A percentile compares a stretch with the other conserved stretches of the same genome.
Evolutionary conservation across 2,329 filamentous ascomycete species (phyloP).

Genomic region (Fusarium sp.): DNA sequence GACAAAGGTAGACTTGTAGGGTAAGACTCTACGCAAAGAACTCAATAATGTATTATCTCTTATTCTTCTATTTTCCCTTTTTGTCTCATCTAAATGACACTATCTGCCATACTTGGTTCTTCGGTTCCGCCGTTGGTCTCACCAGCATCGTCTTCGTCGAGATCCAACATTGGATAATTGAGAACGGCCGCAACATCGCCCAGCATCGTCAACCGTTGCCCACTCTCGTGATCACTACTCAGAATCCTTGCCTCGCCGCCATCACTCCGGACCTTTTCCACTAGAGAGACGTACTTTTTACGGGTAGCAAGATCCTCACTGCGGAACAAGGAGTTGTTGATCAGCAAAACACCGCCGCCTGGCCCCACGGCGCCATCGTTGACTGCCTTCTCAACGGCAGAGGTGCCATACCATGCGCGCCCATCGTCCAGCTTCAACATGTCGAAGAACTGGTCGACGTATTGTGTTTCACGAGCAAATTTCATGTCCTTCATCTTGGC

Average conservation of each 20-base stretch:
- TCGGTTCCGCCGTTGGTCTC: slow-evolving; percentile 47
- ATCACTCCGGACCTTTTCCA: slow-evolving; percentile 86
- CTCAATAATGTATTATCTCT: slow-evolving; percentile 16
- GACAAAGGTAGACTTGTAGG: too few relatives aligned
- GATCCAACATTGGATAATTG: slow-evolving; percentile 85
- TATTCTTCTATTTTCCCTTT: slow-evolving; percentile 2
- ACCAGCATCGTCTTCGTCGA: slow-evolving; percentile 72
- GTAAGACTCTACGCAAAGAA: slow-evolving; percentile 2
- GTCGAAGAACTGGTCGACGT: slow-evolving; percentile 86
- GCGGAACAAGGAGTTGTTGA: slow-evolving; percentile 88
- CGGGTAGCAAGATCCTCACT: slow-evolving; percentile 80
- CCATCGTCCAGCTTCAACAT: slow-evolving; percentile 85
- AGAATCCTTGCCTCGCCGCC: slow-evolving; percentile 90
- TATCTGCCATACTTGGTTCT: slow-evolving; percentile 35
- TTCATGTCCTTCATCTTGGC: slow-evolving; percentile 84
- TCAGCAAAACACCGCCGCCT: slow-evolving; percentile 83
- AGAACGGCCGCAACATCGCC: slow-evolving; percentile 90
- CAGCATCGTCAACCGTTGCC: slow-evolving; percentile 81
- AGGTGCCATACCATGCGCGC: slow-evolving; percentile 87
- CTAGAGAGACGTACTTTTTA: slow-evolving; percentile 82
- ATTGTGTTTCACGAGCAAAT: slow-evolving; percentile 81
- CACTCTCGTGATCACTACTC: slow-evolving; percentile 94
- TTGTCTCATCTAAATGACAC: slow-evolving; percentile 45
- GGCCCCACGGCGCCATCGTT: slow-evolving; percentile 87
- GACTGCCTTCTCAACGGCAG: slow-evolving; percentile 83